phyloP scores from a whole-genome alignment of 1,284 basidiomycete species.

The Malassezia pachydermatis region DNA sequence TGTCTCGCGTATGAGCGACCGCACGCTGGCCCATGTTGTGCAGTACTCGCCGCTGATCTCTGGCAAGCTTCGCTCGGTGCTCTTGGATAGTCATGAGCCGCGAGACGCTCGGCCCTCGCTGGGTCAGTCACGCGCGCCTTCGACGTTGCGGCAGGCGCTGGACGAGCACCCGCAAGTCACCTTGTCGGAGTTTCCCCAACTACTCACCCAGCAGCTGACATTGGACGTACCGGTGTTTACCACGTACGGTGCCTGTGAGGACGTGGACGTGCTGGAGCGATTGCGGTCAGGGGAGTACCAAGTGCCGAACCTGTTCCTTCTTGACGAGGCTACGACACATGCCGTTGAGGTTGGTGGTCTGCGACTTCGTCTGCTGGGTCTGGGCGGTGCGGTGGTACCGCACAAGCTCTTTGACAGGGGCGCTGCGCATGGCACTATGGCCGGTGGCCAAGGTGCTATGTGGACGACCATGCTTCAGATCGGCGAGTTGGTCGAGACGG shows the following conservation, averaged over 20 bases:
- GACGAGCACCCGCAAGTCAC: slow-evolving; percentile 34
- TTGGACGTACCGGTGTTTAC: slow-evolving; percentile 73
- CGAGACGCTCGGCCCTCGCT: slow-evolving; percentile 21
- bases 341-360: slow-evolving; percentile 83
- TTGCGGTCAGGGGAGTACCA: slow-evolving; percentile 71
- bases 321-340: slow-evolving; percentile 88
- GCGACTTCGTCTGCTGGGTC: slow-evolving; percentile 79
- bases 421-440: slow-evolving; percentile 85
- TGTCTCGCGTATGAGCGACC: slow-evolving; percentile 79
- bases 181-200: slow-evolving; percentile 85
- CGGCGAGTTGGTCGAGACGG: slow-evolving; percentile 92
- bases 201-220: slow-evolving; percentile 59
- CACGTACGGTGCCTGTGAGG: slow-evolving; percentile 95
- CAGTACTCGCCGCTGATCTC: slow-evolving; percentile 96
- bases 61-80: slow-evolving; percentile 65
- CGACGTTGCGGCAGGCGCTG: slow-evolving; percentile 44
- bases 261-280: slow-evolving; percentile 82
- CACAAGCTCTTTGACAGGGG: slow-evolving; percentile 98
- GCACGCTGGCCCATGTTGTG: slow-evolving; percentile 83
- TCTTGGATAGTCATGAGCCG: slow-evolving; percentile 58
- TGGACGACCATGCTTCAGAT: slow-evolving; percentile 97
- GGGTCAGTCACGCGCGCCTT: slow-evolving; percentile 14
- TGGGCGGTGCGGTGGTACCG: slow-evolving; percentile 87
- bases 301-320: slow-evolving; percentile 65
- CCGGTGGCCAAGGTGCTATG: slow-evolving; percentile 94